Evolutionary conservation across 805 yeast species (phyloP), one percentile per base, ranked within the genome.

Genomic region (Zygosaccharomyces bailii): DNA sequence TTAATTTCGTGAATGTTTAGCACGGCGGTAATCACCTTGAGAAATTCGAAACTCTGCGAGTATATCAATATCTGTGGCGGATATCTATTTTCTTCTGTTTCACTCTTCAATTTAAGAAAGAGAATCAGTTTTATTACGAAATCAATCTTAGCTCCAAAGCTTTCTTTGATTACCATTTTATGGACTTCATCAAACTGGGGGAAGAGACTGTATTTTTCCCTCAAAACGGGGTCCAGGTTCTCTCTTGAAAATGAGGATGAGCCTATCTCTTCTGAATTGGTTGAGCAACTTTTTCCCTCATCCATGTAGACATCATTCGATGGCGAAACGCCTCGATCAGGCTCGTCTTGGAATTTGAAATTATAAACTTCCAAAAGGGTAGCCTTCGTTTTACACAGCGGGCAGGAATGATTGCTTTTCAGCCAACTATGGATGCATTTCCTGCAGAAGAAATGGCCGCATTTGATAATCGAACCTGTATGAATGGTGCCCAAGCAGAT

Each of bases 381-480:
- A 13, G 87, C 67, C 1, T 51, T 51, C 2, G 74, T 66, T 48
- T 87, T 86, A 66, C 99, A 93, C 53, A 89, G 71, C 0, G 99
- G 98, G 63, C 99, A 93, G 1, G 69, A 65, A 1, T 66, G 60
- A 31, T 75, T 75, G 11, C 69, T 69, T 16, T 64, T 66, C 42
- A 84, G 59, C 99, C 99, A 93, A 43, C 73, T 80, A 14, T 68
- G 73, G 29, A 93, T 69, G 62, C 99, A 93, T 1, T 78, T 85
- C 45, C 79, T 76, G 61, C 99, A 93, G 59, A 84, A 93, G 53
- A 80, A 81, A 65, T 93, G 99, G 0, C 98, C 98, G 72, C 99
- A 93, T 7, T 80, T 80, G 0, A 96, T 84, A 44, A 93, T 69
- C 0, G 93, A 75, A 0, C 99, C 99, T 31, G 80, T 71, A 2